Base-by-base conservation (phyloP, 805 yeast species). In the Metschnikowia peoriensis region DNA sequence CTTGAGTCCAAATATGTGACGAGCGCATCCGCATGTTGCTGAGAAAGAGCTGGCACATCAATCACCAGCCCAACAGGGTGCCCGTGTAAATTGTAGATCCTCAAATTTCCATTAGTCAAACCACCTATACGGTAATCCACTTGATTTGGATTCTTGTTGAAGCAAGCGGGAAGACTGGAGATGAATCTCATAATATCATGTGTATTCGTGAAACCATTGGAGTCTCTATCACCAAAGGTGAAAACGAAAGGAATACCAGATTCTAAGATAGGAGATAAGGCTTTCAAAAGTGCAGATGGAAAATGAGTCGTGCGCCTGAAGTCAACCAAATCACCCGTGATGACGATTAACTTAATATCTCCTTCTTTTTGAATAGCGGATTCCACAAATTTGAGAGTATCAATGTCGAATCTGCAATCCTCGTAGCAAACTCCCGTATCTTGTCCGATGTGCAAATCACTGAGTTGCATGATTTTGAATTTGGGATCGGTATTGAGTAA, bases 291-390 rank as follows among this genome's bases (percentile, higher is more conserved):
- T 16, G 62, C 69, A 16, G 69, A 66, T 50, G 65, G 69, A 51
- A 61, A 66, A 48, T 70, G 72, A 7, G 53, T 42, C 7, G 61
- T 56, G 8, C 70, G 59, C 40, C 51, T 41, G 38, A 62, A 51
- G 50, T 75, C 76, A 44, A 73, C 60, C 51, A 72, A 57, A 55
- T 75, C 79, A 2, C 79, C 79, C 10, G 73, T 70, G 49, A 75
- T 64, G n/a, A 75, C 65, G 10, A 75, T 63, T n/a, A 60, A 51
- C 47, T 68, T 59, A 49, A 72, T 68, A 11, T 75, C 71, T 4
- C 50, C 55, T 53, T 74, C 78, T 7, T 50, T 48, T 1, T 50
- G 50, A 16, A 72, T 54, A 2, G 71, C 55, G 5, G 57, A 40
- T 17, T 61, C 58, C 10, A 75, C 51, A 54, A 74, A 74, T 27